A percentile compares a stretch with the other conserved stretches of the same genome.
These are phyloP conservation scores for Torulaspora pretoriensis DNA, from an alignment of 1,139 yeast species.

Conservation along the genomic window DNA sequence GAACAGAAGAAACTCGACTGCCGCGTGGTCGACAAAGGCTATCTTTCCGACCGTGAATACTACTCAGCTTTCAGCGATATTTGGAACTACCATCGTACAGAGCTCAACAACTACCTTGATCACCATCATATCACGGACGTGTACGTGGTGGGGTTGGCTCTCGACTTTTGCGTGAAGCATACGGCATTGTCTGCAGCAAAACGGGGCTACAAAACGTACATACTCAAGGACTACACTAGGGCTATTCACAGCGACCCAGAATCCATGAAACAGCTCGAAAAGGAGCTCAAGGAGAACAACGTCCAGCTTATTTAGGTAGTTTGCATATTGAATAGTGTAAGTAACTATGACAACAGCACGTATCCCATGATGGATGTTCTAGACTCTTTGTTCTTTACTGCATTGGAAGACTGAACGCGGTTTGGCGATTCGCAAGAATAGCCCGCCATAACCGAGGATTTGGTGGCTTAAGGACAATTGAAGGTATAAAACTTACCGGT, in stretches of 20 bases:
- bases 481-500: neutral
- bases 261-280: constrained; percentile 16
- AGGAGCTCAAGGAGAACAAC: constrained; percentile 20
- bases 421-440: neutral
- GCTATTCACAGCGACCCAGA: constrained; percentile 42
- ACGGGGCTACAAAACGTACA: constrained; percentile 59
- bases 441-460: neutral
- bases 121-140: constrained; percentile 52
- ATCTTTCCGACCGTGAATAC: constrained; percentile 66
- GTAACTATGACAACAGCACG: neutral
- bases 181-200: constrained; percentile 66
- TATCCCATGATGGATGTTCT: neutral
- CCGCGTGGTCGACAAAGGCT: constrained; percentile 64
- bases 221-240: constrained; percentile 51
- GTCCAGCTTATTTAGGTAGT: constrained; percentile 6
- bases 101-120: constrained; percentile 48
- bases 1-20: constrained; percentile 30
- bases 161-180: constrained; percentile 76
- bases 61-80: constrained; percentile 85
- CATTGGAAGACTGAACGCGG: neutral
- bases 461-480: neutral
- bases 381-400: neutral
- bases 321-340: neutral
- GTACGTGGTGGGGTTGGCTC: constrained; percentile 75
- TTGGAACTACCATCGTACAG: constrained; percentile 72